Base-by-base conservation (phyloP, 495 filamentous ascomycete genomes). In the Hypomontagnella submonticulosa region DNA sequence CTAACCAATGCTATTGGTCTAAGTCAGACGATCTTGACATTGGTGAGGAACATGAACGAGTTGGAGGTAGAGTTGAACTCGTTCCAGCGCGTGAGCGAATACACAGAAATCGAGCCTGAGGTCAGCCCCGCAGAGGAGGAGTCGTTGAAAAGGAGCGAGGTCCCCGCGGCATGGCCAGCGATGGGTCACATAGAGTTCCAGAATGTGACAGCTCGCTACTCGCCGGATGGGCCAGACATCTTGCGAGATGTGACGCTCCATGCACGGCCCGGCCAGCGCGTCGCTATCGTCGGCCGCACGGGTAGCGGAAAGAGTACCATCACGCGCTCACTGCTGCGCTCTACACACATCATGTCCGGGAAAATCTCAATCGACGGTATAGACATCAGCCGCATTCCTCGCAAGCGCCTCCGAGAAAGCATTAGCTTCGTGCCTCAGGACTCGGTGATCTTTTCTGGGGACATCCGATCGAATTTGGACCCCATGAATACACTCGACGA, bases 71-170 rank as follows among this genome's bases (percentile, higher is more conserved):
- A 83, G 56, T 79, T 83, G 41, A 80, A 83, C 41, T 83, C 78
- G 4, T 81, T 83, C 16, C 81, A 85, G 68, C 73, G 83, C 8
- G 77, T 85, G 15, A 69, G 81, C 12, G 83, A 85, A 67, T 85
- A 85, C 56, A 75, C 81, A 15, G 65, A 74, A 7, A 73, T 85
- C 11, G 80, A 80, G 15, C 78, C 76, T 51, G 83, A 85, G 61
- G 80, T 81, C 7, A 36, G 36, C 12, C 12, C 43, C 15, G 34
- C 11, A 34, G 60, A 63, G 13, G 59, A 63, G 37, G 77, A 75
- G 43, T 76, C 72, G 4, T 74, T 80, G 44, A 78, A 57, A 18
- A 36, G 19, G 8, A 36, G n/a, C 10, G 27, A 40, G 7, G n/a
- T 60, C 2, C 66, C 75, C 1, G 68, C 73, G 30, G 56, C 68